Base-by-base conservation (phyloP, 495 filamentous ascomycete genomes). In the Melanomma pulvis-pyrius region DNA sequence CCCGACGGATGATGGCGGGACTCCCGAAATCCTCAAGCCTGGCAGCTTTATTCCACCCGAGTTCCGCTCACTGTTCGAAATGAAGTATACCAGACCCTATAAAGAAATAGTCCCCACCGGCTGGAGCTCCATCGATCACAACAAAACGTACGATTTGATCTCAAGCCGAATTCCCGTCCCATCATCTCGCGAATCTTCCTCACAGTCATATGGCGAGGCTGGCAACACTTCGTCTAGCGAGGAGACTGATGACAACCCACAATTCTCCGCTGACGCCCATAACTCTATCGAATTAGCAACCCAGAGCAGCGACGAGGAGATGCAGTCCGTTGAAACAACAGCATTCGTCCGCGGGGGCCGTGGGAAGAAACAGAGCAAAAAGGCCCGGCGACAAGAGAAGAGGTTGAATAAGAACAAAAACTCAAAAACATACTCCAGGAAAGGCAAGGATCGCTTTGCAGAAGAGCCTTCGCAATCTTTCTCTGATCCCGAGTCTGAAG, bases 11-110 rank as follows among this genome's bases (percentile, higher is more conserved):
- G 73, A 79, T 48, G 8, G 76, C 72, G 57, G 71, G 75, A 19
- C 81, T 21, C 76, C 79, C 52, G 80, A 78, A 74, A 65, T 86
- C 39, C 77, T 82, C 36, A 71, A 82, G 50, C 81, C 82, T 25
- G 68, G 73, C 15, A 79, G 72, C 62, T 75, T 77, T 57, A 80
- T 89, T 46, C 78, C 83, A 0, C 75, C 84, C 0, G 72, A 73
- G 8, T 79, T 93, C 19, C 86, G 90, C 54, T 82, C 83, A 47
- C 73, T 96, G 12, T 97, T 97, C 70, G 82, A 87, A 12, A 73
- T 92, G 67, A 84, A 84, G 70, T 83, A 88, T 61, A 83, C 87
- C 67, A 65, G 74, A 6, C 81, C 84, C 41, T 69, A 73, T 0
- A 76, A 74, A n/a, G 82, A 86, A 28, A 73, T 78, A 50, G 75